Conservation (phyloP, 371 early-diverging fungal genomes). For the Neoconidiobolus thromboides region DNA sequence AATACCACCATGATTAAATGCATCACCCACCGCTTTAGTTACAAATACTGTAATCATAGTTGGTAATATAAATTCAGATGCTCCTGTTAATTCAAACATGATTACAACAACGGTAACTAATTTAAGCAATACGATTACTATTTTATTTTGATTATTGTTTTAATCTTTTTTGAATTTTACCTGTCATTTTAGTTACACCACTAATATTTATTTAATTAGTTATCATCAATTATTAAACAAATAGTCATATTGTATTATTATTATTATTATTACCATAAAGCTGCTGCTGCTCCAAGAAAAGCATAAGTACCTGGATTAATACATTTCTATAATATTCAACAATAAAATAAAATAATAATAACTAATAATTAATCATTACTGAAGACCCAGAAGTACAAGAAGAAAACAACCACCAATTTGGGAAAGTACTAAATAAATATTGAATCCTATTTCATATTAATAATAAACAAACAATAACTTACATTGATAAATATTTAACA, state of each 20-base stretch:
- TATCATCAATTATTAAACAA: neutral
- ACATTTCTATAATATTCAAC: constrained; percentile 24
- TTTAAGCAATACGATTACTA: neutral
- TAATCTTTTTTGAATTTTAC: constrained; percentile 9
- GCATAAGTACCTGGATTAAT: constrained; percentile 92
- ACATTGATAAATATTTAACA: constrained; percentile 41
- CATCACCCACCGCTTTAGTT: constrained; percentile 72
- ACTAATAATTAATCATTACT: constrained; percentile 13
- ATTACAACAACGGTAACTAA: constrained; percentile 72
- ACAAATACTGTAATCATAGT: constrained; percentile 84
- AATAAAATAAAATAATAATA: neutral
- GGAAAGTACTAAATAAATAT: constrained; percentile 23
- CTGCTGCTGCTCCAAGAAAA: constrained; percentile 88
- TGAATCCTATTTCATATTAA: neutral
- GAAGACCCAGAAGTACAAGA: constrained; percentile 57
- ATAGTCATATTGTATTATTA: neutral
- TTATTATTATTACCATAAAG: constrained; percentile 38
- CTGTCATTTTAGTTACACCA: constrained; percentile 46
- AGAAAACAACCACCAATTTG: constrained; percentile 48
- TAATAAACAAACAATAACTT: neutral
- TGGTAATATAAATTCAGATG: constrained; percentile 75
- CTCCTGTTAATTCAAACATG: constrained; percentile 94
- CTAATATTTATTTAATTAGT: constrained; percentile 11
- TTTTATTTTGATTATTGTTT: neutral
- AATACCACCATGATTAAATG: constrained; percentile 63